phyloP scores from a whole-genome alignment of 768 basidiomycete species.

The Mycena rosella region DNA sequence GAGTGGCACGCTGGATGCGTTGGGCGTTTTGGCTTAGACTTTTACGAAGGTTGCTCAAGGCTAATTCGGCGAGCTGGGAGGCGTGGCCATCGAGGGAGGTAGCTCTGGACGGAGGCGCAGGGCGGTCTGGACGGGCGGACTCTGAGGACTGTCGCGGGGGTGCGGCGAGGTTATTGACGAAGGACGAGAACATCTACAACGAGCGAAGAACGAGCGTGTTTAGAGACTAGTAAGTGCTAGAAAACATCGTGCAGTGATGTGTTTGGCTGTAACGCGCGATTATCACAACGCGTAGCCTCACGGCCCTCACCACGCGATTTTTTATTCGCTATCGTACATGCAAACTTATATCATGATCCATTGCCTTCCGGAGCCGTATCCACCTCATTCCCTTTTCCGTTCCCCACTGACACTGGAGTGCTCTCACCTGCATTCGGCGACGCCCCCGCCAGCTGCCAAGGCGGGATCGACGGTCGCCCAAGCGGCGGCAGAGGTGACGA shows the following conservation, averaged over 20 bases:
- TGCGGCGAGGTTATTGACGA: constrained; percentile 76
- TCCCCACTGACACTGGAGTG: constrained; percentile 41
- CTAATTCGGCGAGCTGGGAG: constrained; percentile 72
- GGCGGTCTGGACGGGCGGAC: constrained; percentile 19
- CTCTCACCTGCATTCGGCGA: constrained; percentile 40
- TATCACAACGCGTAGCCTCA: constrained; percentile 17
- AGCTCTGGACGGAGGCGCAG: constrained; percentile 23
- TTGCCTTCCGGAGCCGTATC: constrained; percentile 39
- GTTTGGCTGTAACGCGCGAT: constrained; percentile 4
- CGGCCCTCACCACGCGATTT: no score
- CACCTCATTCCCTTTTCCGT: constrained; percentile 74
- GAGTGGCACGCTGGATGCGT: no score
- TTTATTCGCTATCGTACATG: no score
- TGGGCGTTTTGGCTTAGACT: constrained; percentile 54
- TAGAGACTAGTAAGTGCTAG: no score
- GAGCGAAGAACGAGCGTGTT: no score
- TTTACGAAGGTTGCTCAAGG: constrained; percentile 72
- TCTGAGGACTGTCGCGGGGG: constrained; percentile 37
- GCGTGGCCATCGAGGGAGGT: constrained; percentile 36
- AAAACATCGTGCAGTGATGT: no score
- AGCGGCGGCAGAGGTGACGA: constrained; percentile 65
- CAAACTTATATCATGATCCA: constrained; percentile 19
- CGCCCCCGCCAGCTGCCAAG: constrained; percentile 85
- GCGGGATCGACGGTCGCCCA: constrained; percentile 82
- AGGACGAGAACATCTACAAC: constrained; percentile 76